Evolutionary conservation across 1,139 yeast genomes (phyloP).

Genomic region (Debaryomyces coudertii): DNA sequence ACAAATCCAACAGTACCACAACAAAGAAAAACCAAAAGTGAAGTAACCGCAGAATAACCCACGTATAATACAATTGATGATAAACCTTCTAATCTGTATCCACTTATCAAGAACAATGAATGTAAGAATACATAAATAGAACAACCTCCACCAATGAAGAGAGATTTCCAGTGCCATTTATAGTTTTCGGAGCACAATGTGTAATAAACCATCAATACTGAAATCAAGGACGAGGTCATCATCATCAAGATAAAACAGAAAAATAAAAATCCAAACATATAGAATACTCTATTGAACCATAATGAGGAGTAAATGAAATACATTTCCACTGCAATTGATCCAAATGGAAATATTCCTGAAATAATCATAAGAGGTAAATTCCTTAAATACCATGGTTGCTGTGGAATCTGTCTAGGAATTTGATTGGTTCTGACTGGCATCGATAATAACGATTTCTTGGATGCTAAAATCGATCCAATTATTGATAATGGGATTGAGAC

Average conservation of each 20-base stretch:
- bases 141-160: conserved; percentile 89
- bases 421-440: conserved; percentile 89
- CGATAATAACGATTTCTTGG: conserved; percentile 60
- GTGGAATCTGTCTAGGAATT: conserved; percentile 94
- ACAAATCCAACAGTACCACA: conserved; percentile 90
- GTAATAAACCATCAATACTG: conserved; percentile 80
- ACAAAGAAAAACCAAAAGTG: conserved; percentile 71
- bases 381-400: conserved; percentile 82
- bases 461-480: conserved; percentile 76
- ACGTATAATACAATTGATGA: conserved; percentile 77
- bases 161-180: conserved; percentile 96
- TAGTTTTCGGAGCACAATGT: conserved; percentile 89
- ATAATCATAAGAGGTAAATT: conserved; percentile 68
- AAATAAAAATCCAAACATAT: conserved; percentile 96
- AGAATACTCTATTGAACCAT: conserved; percentile 93
- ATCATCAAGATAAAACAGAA: conserved; percentile 84
- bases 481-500: conserved; percentile 84
- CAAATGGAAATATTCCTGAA: conserved; percentile 93
- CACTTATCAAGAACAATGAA: conserved; percentile 72
- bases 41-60: conserved; percentile 81
- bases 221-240: conserved; percentile 78
- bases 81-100: conserved; percentile 68
- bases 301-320: conserved; percentile 84
- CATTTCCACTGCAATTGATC: conserved; percentile 92
- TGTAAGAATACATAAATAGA: conserved; percentile 83